Conservation (phyloP, 192 early-diverging fungal genomes). For the Chytriomyces sp. region DNA sequence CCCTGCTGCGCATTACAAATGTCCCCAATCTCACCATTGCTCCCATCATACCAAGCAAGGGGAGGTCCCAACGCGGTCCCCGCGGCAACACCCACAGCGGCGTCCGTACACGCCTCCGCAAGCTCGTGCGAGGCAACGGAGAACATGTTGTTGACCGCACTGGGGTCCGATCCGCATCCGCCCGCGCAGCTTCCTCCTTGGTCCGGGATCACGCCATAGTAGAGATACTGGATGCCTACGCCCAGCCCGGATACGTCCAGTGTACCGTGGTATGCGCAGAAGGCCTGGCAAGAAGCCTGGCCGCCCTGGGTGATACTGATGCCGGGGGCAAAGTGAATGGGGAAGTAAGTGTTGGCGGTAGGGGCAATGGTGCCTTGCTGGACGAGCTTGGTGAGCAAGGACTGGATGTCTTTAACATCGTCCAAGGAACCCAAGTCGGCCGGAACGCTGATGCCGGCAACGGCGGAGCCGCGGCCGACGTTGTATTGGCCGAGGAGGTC, state of each 20-base stretch:
- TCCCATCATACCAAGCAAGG: conserved; percentile 24
- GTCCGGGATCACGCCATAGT: too few species aligned
- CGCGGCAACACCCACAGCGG: conserved; percentile 6
- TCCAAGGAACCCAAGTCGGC: background rate
- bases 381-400: conserved; percentile 6
- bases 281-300: conserved; percentile 21
- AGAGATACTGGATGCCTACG: conserved; percentile 17
- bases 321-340: too few species aligned
- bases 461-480: too few species aligned
- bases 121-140: conserved; percentile 26
- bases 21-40: conserved; percentile 27
- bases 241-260: conserved; percentile 13
- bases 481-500: too few species aligned
- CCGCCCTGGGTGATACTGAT: too few species aligned
- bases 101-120: conserved; percentile 19
- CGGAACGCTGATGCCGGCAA: too few species aligned
- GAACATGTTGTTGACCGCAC: conserved; percentile 16
- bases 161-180: too few species aligned
- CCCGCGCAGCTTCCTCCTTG: too few species aligned
- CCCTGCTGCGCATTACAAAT: conserved; percentile 23
- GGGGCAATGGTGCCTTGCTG: conserved; percentile 9
- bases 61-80: background rate
- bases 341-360: conserved; percentile 16
- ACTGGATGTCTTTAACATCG: conserved; percentile 3
- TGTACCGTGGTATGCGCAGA: conserved; percentile 42